A percentile compares a stretch with the other conserved stretches of the same genome.
Evolutionary conservation across 225 moss, liverwort and hornwort genomes (phyloP).

Genomic region (Sphagnum contortum): DNA sequence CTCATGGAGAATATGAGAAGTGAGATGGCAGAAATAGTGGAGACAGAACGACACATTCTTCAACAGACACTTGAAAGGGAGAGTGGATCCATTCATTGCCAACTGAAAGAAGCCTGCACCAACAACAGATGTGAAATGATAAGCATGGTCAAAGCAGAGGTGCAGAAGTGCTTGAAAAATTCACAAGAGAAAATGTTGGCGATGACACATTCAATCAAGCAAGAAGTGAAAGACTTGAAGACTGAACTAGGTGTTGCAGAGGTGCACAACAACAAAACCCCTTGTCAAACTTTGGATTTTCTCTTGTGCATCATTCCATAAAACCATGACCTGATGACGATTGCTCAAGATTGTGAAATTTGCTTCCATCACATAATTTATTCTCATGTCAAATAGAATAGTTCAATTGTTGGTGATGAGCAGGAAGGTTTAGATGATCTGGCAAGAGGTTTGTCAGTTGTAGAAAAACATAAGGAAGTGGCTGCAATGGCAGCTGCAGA

Average conservation of each 20-base stretch:
- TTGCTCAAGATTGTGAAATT: too few relatives aligned
- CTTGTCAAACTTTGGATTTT: too few relatives aligned
- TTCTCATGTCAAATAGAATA: too few relatives aligned
- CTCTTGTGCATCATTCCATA: too few relatives aligned
- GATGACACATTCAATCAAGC: conserved; percentile 41
- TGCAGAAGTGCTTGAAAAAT: conserved; percentile 44
- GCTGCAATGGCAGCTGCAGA: conserved; percentile 45
- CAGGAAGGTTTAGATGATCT: conserved; percentile 32
- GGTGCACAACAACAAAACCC: not conserved
- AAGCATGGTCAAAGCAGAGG: conserved; percentile 43
- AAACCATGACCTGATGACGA: too few relatives aligned
- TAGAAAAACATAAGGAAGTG: conserved; percentile 30
- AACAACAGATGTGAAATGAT: conserved; percentile 58
- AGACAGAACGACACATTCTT: conserved; percentile 35
- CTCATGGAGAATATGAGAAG: conserved; percentile 46
- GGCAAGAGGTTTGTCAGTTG: conserved; percentile 19
- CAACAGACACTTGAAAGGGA: conserved; percentile 46
- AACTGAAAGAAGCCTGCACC: conserved; percentile 33
- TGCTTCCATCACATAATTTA: too few relatives aligned
- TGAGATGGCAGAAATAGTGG: conserved; percentile 41
- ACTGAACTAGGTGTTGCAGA: conserved; percentile 25
- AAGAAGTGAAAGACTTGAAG: conserved; percentile 48
- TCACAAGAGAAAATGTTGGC: conserved; percentile 48
- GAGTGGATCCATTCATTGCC: conserved; percentile 35
- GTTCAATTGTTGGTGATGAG: too few relatives aligned